These are phyloP conservation scores for Cyclotella baltica DNA, from an alignment of 108 stramenopile species.

Conservation along the genomic window DNA sequence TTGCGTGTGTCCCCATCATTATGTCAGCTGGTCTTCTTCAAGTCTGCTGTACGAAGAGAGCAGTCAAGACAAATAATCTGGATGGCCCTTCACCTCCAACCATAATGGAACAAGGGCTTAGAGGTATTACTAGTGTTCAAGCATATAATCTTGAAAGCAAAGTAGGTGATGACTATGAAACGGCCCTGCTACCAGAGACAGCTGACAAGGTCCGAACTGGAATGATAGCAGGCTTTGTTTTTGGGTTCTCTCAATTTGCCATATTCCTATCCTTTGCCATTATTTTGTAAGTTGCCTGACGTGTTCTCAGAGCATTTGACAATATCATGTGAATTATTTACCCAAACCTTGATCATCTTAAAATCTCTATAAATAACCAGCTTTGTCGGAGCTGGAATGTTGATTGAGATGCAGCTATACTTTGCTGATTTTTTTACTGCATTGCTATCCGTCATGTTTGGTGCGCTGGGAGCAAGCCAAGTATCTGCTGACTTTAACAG, in stretches of 20 bases:
- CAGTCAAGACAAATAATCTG: not conserved
- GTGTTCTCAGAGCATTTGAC: too few species aligned
- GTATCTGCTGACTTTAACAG: slow-evolving; percentile 53
- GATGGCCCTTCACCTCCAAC: slow-evolving; percentile 38
- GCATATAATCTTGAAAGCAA: slow-evolving; percentile 62
- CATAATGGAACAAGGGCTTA: slow-evolving; percentile 47
- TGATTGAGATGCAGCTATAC: slow-evolving; percentile 27
- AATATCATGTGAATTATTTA: too few species aligned
- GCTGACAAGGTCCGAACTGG: slow-evolving; percentile 44
- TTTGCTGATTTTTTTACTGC: slow-evolving; percentile 52
- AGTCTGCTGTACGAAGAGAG: slow-evolving; percentile 31
- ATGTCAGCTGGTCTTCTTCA: slow-evolving; percentile 44
- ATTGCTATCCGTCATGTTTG: slow-evolving; percentile 60
- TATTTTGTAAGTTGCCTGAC: too few species aligned
- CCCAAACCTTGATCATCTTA: too few species aligned
- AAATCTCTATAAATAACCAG: too few species aligned
- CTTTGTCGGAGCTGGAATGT: slow-evolving; percentile 39
- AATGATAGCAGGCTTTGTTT: slow-evolving; percentile 54
- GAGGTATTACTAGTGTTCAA: slow-evolving; percentile 53
- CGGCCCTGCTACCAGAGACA: slow-evolving; percentile 32
- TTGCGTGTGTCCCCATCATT: slow-evolving; percentile 49
- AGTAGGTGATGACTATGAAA: slow-evolving; percentile 53
- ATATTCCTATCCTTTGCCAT: slow-evolving; percentile 49
- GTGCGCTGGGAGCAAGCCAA: slow-evolving; percentile 58
- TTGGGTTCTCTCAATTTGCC: slow-evolving; percentile 54